Conservation (phyloP, 2,329 filamentous ascomycete genomes). For the Calonectria henricotiae region DNA sequence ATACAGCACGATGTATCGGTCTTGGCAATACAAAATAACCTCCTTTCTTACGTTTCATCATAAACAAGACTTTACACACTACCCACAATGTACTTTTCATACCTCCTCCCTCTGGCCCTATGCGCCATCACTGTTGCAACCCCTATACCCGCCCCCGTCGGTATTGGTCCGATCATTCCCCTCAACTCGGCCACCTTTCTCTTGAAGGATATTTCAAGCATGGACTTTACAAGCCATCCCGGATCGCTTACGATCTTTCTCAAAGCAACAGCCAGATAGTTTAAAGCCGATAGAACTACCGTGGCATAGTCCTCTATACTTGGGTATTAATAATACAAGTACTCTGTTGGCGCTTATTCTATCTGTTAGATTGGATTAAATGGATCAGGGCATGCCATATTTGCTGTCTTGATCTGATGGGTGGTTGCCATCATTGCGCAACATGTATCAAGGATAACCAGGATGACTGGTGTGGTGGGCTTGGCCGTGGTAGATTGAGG, state of each 20-base stretch:
- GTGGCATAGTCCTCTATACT: background rate
- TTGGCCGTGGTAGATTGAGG: too few species aligned
- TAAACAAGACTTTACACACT: background rate
- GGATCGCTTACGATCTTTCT: background rate
- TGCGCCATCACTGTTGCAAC: background rate
- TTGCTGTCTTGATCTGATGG: too few species aligned
- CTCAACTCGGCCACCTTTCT: background rate
- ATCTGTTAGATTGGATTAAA: too few species aligned
- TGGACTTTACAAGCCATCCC: background rate
- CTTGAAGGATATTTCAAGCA: background rate
- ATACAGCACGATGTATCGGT: background rate
- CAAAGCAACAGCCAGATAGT: background rate
- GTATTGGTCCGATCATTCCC: background rate
- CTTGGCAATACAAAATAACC: background rate
- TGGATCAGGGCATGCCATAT: too few species aligned
- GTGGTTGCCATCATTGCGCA: too few species aligned
- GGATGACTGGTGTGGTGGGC: too few species aligned
- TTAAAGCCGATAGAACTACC: background rate
- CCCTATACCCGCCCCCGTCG: background rate
- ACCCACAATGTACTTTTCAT: background rate
- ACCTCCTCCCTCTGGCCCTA: background rate
- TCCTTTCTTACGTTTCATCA: background rate
- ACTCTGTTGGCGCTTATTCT: too few species aligned
- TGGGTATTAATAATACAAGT: too few species aligned
- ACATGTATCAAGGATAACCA: too few species aligned